Evolutionary conservation across 352 stramenopile genomes (phyloP), one percentile per base, ranked within the genome.

Genomic region (Globisporangium carolinianum): DNA sequence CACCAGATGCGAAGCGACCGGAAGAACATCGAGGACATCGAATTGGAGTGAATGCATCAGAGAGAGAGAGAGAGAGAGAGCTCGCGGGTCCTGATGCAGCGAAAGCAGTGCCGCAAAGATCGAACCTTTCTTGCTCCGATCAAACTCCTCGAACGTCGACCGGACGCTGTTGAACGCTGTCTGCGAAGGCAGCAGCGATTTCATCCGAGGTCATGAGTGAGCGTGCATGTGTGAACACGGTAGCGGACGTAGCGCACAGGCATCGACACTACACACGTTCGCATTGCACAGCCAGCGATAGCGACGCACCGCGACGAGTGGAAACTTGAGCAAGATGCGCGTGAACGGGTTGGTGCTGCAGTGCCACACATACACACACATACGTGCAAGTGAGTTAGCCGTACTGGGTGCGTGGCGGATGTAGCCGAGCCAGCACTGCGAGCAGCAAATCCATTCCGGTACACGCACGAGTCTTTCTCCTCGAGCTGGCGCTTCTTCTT

Each of bases 101-200:
- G 18, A 24, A 24, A 24, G 18, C 18, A 24, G 18, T 24, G 39
- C 39, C 7, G 7, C 18, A 41, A 42, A 42, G 46, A 54, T n/a
- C 15, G 6, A 35, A 41, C 83, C 83, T 64, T 84, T 84, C 32
- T 72, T 58, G 14, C 76, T 74, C 43, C 74, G 75, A 64, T 91
- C 79, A 15, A 86, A 79, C 42, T 74, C 68, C 12, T 73, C 61
- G 53, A 93, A 93, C 38, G 76, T 89, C 11, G 76, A 76, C 6
- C 81, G 75, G n/a, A 79, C 79, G 61, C 83, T 93, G 53, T 93
- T 80, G 59, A 93, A 93, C 6, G 83, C 78, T 58, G 82, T 68
- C 62, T 87, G 53, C 1, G 2, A 48, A 24, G 45, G 11, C 5
- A 12, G 11, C 42, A 46, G 42, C 61, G 11, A 39, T 10, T 10